These are phyloP conservation scores for Aspergillus kassunensis DNA, from an alignment of 495 filamentous ascomycete species.

Conservation along the genomic window DNA sequence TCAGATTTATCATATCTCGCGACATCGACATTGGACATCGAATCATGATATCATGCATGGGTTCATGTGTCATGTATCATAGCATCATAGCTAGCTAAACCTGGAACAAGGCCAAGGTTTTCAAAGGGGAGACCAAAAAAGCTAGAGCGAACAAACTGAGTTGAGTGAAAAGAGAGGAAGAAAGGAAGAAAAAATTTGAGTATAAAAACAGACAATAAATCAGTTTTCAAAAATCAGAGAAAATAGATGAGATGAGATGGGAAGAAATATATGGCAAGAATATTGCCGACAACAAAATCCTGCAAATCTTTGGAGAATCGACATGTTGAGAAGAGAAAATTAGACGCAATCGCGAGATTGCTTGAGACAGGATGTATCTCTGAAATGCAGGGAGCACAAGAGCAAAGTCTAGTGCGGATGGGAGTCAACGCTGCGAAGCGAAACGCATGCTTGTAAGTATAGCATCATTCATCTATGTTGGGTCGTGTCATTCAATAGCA, in stretches of 20 bases:
- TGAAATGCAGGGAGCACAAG: constrained; percentile 6
- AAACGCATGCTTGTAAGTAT: constrained; percentile 10
- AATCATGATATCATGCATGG: constrained; percentile 10
- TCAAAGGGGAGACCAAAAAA: not conserved
- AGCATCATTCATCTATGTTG: constrained; percentile 24
- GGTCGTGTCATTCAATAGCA: constrained; percentile 27
- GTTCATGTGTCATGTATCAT: too few species aligned
- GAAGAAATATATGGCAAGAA: constrained; percentile 19
- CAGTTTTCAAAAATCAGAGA: constrained; percentile 1
- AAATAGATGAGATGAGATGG: too few species aligned
- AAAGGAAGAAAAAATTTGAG: not conserved
- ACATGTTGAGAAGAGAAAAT: constrained; percentile 8
- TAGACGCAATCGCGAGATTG: not conserved
- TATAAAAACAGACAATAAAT: too few species aligned
- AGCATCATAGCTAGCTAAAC: constrained; percentile 4
- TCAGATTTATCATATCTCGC: constrained; percentile 8
- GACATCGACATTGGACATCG: too few species aligned
- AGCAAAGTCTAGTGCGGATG: not conserved
- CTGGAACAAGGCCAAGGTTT: not conserved
- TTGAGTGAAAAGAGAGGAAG: not conserved
- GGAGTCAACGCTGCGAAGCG: constrained; percentile 12
- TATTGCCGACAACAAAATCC: constrained; percentile 26
- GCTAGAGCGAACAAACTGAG: not conserved
- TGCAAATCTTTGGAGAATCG: not conserved
- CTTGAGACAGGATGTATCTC: not conserved